Base-by-base conservation (phyloP, 2,329 filamentous ascomycete species). In the Lachnellula hyalina region DNA sequence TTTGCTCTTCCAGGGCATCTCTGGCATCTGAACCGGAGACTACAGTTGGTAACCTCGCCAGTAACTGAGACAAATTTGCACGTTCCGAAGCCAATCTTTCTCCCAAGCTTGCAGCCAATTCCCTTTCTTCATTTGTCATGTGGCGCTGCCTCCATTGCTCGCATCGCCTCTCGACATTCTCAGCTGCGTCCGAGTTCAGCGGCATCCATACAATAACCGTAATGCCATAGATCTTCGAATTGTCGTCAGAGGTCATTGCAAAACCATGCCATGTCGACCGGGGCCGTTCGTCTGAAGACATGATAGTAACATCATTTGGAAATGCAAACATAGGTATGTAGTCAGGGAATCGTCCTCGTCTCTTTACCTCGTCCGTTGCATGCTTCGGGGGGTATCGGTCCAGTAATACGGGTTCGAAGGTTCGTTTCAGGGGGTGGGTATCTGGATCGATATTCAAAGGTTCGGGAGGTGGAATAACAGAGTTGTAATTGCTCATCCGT, bases 321-420 rank as follows among this genome's bases (percentile, higher is more conserved):
- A 97, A 99, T 52, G 94, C 92, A 72, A 99, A 99, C 94, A 99
- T 97, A 54, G 94, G 94, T 17, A 99, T 90, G 67, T 96, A 99
- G 69, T 99, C 94, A 0, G 94, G 94, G 68, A 99, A 97, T 54
- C 82, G 86, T 52, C 90, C 91, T 67, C 94, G 82, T 65, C 87
- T 81, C 63, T 89, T 83, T 50, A 87, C 73, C 63, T 96, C 92
- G 55, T 96, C 91, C 21, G 84, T 78, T 68, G 90, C 87, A 61
- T 84, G 82, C 69, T 90, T 90, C 15, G 90, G 87, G 7, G 94
- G 94, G 66, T 97, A 97, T 70, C 92, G 83, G 71, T 99, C 94
- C 32, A 99, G 82, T 21, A 99, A 77, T n/a, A 96, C 92, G 7
- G 94, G 94, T 70, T 99, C 94, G 70, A 97, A 97, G 55, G 89